phyloP scores from a whole-genome alignment of 805 yeast genomes.

The Blastobotrys chiropterorum region DNA sequence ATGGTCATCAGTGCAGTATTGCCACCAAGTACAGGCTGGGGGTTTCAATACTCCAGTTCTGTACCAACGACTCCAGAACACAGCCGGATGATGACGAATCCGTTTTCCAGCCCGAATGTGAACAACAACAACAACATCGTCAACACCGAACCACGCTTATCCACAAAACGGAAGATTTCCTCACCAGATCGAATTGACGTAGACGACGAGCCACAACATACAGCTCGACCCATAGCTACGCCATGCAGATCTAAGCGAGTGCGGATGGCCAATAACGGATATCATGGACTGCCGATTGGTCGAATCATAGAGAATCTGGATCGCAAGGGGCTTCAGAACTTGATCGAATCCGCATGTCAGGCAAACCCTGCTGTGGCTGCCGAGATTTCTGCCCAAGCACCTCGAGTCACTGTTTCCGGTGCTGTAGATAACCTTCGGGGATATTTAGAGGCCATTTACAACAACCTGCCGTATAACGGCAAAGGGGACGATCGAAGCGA shows the following conservation, averaged over 20 bases:
- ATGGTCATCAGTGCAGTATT: slow-evolving; percentile 22
- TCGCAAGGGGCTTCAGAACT: slow-evolving; percentile 44
- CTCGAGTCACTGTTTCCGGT: slow-evolving; percentile 49
- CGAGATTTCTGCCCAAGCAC: slow-evolving; percentile 46
- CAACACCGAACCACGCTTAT: slow-evolving; percentile 22
- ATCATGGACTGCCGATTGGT: slow-evolving; percentile 55
- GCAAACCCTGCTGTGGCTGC: slow-evolving; percentile 56
- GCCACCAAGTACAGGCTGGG: slow-evolving; percentile 25
- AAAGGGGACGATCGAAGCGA: slow-evolving; percentile 68
- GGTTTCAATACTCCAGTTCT: slow-evolving; percentile 14
- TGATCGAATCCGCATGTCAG: slow-evolving; percentile 48
- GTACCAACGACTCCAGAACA: not conserved
- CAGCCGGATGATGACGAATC: not conserved
- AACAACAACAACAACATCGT: slow-evolving; percentile 26
- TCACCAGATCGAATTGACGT: slow-evolving; percentile 8
- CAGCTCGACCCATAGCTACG: slow-evolving; percentile 6
- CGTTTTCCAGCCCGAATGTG: slow-evolving; percentile 26
- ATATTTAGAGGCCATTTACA: slow-evolving; percentile 39
- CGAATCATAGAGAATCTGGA: slow-evolving; percentile 67
- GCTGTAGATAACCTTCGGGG: slow-evolving; percentile 45
- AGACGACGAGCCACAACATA: slow-evolving; percentile 4
- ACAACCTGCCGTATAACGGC: slow-evolving; percentile 51
- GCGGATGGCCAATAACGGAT: slow-evolving; percentile 23
- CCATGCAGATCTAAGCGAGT: slow-evolving; percentile 9
- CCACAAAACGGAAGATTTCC: slow-evolving; percentile 10